Evolutionary conservation across 192 early-diverging fungal genomes (phyloP).

Genomic region (Podila minutissima): DNA sequence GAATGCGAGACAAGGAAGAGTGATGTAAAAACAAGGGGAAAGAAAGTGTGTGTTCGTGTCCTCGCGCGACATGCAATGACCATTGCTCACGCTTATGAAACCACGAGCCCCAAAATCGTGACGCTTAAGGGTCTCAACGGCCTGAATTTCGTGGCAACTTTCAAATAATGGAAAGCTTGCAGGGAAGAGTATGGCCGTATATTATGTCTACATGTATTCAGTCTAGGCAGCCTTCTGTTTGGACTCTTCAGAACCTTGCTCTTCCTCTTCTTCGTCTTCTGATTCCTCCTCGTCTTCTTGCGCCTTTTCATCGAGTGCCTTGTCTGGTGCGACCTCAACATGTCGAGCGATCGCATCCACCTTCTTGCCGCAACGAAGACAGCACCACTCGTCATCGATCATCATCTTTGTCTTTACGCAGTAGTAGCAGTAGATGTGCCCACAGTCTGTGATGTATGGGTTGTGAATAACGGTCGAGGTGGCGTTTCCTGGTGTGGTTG

Average conservation of each 20-base stretch:
- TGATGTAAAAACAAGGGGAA: no score
- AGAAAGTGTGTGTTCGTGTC: no score
- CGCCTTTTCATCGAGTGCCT: conserved; percentile 46
- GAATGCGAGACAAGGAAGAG: no score
- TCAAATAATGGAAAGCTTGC: no score
- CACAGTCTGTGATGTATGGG: conserved; percentile 85
- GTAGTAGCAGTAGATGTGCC: conserved; percentile 91
- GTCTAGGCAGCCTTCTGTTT: not conserved
- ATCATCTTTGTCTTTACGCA: conserved; percentile 84
- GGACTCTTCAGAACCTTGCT: not conserved
- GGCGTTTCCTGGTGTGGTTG: conserved; percentile 42
- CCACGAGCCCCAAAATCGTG: not conserved
- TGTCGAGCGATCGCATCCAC: conserved; percentile 66
- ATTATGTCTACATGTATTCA: not conserved
- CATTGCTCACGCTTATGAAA: not conserved
- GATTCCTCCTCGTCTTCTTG: conserved; percentile 10
- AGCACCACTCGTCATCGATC: conserved; percentile 78
- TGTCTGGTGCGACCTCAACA: conserved; percentile 54
- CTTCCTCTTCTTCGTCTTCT: not conserved
- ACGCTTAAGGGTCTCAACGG: not conserved
- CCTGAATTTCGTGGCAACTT: not conserved
- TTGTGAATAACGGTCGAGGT: conserved; percentile 59
- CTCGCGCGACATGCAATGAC: not conserved
- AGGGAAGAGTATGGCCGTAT: no score
- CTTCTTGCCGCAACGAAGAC: conserved; percentile 79